phyloP scores from a whole-genome alignment of 1,284 basidiomycete genomes.

The Ceratorhiza oryzae-sativae region DNA sequence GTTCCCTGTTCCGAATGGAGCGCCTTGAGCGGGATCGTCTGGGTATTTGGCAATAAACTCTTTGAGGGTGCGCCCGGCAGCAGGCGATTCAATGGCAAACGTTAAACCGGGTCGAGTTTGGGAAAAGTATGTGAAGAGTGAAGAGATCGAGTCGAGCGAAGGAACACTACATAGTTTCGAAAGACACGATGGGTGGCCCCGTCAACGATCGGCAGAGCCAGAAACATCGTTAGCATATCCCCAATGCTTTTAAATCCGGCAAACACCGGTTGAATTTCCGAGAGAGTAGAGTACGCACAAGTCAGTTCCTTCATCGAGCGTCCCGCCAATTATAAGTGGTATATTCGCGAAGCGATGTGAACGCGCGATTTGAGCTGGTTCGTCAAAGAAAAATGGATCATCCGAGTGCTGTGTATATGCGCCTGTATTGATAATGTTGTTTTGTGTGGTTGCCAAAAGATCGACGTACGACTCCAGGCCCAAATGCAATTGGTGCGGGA shows the following conservation, averaged over 20 bases:
- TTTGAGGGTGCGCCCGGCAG: conserved; percentile 42
- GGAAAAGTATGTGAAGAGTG: conserved; percentile 11
- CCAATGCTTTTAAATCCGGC: too few species aligned
- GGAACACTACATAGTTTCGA: conserved; percentile 5
- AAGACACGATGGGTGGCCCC: too few species aligned
- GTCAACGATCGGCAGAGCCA: too few species aligned
- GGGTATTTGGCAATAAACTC: conserved; percentile 58
- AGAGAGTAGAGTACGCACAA: too few species aligned
- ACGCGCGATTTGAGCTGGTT: conserved; percentile 48
- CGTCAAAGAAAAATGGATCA: conserved; percentile 37
- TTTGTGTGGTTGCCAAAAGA: not conserved
- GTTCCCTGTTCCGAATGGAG: conserved; percentile 60
- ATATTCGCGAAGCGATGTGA: conserved; percentile 48
- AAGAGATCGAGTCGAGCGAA: not conserved
- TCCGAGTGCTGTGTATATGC: conserved; percentile 11
- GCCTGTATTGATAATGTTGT: too few species aligned
- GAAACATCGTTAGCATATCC: too few species aligned
- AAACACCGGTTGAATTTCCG: too few species aligned
- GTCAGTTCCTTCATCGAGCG: conserved; percentile 45
- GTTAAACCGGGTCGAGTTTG: conserved; percentile 20
- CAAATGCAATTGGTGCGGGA: conserved; percentile 35
- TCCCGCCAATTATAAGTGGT: conserved; percentile 51
- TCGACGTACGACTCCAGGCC: conserved; percentile 13
- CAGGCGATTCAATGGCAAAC: conserved; percentile 17
- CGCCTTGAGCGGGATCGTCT: conserved; percentile 57